Percentiles rank a stretch among this genome's conserved stretches.
Conservation (phyloP, 139 green algal genomes). For the Prasinococcaceae sp. region DNA sequence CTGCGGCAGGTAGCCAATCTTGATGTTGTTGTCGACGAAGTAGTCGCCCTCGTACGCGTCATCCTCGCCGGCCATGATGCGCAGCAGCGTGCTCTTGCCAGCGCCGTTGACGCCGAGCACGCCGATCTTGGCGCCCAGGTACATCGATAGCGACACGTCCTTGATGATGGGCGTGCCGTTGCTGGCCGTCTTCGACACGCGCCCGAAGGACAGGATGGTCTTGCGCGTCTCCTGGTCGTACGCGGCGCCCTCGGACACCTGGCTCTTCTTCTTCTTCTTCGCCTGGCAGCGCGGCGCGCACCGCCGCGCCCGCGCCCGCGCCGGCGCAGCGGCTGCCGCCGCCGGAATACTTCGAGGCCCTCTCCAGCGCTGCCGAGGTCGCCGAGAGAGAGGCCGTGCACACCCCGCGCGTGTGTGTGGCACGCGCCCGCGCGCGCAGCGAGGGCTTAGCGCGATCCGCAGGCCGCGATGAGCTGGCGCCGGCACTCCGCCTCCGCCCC, state of each 20-base stretch:
- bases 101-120: conserved; percentile 43
- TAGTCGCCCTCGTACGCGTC: conserved; percentile 33
- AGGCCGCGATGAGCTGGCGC: too few species aligned
- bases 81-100: conserved; percentile 63
- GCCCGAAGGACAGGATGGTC: conserved; percentile 55
- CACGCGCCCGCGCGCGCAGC: too few species aligned
- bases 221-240: conserved; percentile 70
- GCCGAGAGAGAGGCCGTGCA: too few species aligned
- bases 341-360: too few species aligned
- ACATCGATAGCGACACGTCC: conserved; percentile 66
- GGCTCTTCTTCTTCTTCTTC: too few species aligned
- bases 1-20: conserved; percentile 47
- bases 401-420: too few species aligned
- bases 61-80: conserved; percentile 48
- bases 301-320: too few species aligned
- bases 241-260: conserved; percentile 19
- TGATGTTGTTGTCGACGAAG: conserved; percentile 38
- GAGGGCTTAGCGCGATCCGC: too few species aligned
- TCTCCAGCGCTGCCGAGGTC: too few species aligned
- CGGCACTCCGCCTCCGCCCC: too few species aligned
- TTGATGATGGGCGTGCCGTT: conserved; percentile 69
- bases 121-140: conserved; percentile 64
- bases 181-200: conserved; percentile 41
- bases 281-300: too few species aligned
- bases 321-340: too few species aligned